Percentiles rank a stretch among this genome's conserved stretches.
phyloP scores from a whole-genome alignment of 2,329 filamentous ascomycete genomes.

The Claviceps sorghi region DNA sequence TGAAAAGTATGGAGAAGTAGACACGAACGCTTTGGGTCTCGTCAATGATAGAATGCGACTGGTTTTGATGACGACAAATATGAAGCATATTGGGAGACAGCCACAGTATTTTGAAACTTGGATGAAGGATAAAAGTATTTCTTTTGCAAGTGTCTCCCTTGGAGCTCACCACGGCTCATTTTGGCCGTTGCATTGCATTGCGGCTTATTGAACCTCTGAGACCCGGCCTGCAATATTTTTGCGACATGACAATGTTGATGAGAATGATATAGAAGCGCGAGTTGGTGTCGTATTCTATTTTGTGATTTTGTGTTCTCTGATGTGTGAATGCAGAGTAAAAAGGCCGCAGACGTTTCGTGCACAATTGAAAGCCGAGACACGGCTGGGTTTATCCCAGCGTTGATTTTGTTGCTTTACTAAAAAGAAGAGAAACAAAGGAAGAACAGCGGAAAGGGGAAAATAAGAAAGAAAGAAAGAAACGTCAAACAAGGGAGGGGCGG shows the following conservation, averaged over 20 bases:
- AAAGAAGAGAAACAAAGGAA: too few relatives aligned
- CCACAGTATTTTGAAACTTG: background rate
- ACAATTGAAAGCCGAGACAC: background rate
- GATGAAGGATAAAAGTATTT: background rate
- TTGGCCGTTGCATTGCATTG: background rate
- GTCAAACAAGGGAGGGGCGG: too few relatives aligned
- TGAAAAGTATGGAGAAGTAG: background rate
- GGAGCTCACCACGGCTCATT: background rate
- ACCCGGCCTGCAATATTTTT: background rate
- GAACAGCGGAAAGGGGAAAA: too few relatives aligned
- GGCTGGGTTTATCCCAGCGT: background rate
- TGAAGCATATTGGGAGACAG: background rate
- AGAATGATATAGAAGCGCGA: background rate
- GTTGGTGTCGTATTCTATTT: background rate
- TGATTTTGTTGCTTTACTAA: background rate
- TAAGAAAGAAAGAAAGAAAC: too few relatives aligned
- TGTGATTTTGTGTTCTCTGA: background rate
- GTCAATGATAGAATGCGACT: background rate
- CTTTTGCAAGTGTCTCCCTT: background rate
- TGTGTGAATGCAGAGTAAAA: background rate
- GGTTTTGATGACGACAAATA: background rate
- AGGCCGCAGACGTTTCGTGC: background rate
- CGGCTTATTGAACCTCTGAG: too few relatives aligned
- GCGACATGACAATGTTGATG: background rate
- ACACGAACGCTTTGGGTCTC: background rate